Evolutionary conservation across 164 flowering plant species (phyloP), one percentile per base, ranked within the genome.

Genomic region (Paratinospora sagittata): DNA sequence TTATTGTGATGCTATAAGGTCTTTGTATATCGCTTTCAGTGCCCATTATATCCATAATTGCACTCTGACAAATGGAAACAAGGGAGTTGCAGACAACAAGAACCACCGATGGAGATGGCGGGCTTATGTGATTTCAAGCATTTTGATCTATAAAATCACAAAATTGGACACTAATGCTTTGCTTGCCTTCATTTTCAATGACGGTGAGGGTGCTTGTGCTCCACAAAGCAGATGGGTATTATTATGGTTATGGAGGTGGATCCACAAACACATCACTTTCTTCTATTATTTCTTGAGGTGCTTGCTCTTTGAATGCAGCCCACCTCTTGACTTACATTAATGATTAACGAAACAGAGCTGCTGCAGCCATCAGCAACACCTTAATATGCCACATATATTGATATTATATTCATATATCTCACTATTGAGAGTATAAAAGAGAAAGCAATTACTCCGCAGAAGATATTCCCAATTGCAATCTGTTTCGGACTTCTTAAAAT

Each of bases 241-340:
- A n/a, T n/a, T n/a, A 17, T 17, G 19, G 58, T 19, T 52, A 10
- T 2, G 66, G 66, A 63, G 66, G n/a, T 12, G 37, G 66, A 27
- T 27, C 37, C 37, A 63, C 34, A 27, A 63, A 63, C 8, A 23
- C 37, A 19, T 63, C 66, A 63, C 37, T 63, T 63, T 63, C 66
- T 27, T 63, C 66, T 33, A 27, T 63, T 6, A 63, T 30, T 63
- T 26, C 64, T 63, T 63, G 66, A 63, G 27, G 66, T 63, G 2
- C 39, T 27, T 63, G 39, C 36, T 11, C 36, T 63, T 63, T 63
- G 13, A 27, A 63, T 63, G 21, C 21, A 30, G 39, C 66, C 37
- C 2, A 30, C 33, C 33, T 27, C 34, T 27, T n/a, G 14, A 30
- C 21, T 30, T 17, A 63, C 23, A 23, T 6, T n/a, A n/a, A n/a